These are phyloP conservation scores for Ustilago xerochloae DNA, from an alignment of 1,284 basidiomycete genomes.

Conservation along the genomic window DNA sequence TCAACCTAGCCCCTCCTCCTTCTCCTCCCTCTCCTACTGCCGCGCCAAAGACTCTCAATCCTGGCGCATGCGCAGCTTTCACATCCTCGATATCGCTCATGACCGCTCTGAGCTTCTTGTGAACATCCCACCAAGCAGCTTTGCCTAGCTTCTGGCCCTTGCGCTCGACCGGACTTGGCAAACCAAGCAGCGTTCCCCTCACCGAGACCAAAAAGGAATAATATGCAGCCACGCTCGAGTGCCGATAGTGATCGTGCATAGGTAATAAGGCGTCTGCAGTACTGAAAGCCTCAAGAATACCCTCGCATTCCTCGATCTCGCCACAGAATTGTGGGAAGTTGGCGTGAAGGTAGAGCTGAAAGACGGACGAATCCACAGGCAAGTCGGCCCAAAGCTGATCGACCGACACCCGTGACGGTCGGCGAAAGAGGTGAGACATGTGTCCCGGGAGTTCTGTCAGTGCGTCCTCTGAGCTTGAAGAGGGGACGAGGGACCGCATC, in stretches of 20 bases:
- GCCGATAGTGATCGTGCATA: slow-evolving; percentile 76
- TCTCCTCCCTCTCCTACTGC: slow-evolving; percentile 8
- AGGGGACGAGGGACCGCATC: slow-evolving; percentile 20
- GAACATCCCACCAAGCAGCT: slow-evolving; percentile 71
- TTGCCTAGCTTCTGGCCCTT: slow-evolving; percentile 77
- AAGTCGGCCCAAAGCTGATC: slow-evolving; percentile 79
- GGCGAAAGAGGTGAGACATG: slow-evolving; percentile 75
- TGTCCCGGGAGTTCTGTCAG: slow-evolving; percentile 71
- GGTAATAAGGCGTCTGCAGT: slow-evolving; percentile 76
- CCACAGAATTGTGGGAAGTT: slow-evolving; percentile 87
- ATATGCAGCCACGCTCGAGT: slow-evolving; percentile 75
- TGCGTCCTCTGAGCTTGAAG: background rate
- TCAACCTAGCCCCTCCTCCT: background rate
- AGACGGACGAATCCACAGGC: slow-evolving; percentile 87
- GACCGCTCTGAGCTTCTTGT: slow-evolving; percentile 66
- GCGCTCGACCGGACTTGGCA: slow-evolving; percentile 85
- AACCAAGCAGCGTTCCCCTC: slow-evolving; percentile 80
- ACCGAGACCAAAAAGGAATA: slow-evolving; percentile 85
- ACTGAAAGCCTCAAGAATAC: slow-evolving; percentile 81
- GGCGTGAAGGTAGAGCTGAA: slow-evolving; percentile 90
- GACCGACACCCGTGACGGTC: slow-evolving; percentile 48
- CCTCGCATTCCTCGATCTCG: slow-evolving; percentile 80
- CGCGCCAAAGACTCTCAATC: background rate
- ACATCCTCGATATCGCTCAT: slow-evolving; percentile 65
- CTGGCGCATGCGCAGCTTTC: background rate